Base-by-base conservation (phyloP, 2,329 filamentous ascomycete species). In the Xylogone sp. region DNA sequence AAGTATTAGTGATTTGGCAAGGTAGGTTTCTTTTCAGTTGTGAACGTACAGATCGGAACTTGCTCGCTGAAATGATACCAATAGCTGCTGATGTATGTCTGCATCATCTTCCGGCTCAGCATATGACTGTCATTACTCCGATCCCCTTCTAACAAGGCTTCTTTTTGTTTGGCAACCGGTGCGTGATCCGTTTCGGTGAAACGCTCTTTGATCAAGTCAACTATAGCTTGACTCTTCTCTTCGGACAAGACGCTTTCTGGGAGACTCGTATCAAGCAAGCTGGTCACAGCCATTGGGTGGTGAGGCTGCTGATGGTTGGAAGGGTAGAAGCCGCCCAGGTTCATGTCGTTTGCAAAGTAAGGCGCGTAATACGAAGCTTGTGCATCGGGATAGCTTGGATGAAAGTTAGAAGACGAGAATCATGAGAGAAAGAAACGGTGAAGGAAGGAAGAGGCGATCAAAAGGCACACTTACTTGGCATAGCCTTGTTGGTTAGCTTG, bases 31-130 rank as follows among this genome's bases (percentile, higher is more conserved):
- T n/a, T n/a, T n/a, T n/a, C n/a, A n/a, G n/a, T n/a, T n/a, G n/a
- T n/a, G 19, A 20, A 54, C 63, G 52, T 56, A 68, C 65, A 75
- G 53, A 99, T 96, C 1, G 94, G 94, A 56, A 97, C 78, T 67
- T 97, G 94, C 49, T 92, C 87, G 68, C 94, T 95, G 64, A 97
- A 96, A 68, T 97, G 88, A 49, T 88, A 79, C 94, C 94, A 99
- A 69, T 95, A 99, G 2, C 91, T 96, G 10, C 85, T 82, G 58
- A 96, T 91, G 64, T 97, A 97, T 2, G 86, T 87, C 70, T 97
- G 90, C 88, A 97, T 95, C 90, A 96, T 97, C 62, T 87, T 84
- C 62, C 92, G 78, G 68, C 93, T 96, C 55, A 97, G 74, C 74
- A 86, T 79, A 54, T 86, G 82, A 21, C 73, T 71, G 48, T 82